Evolutionary conservation across 2,329 filamentous ascomycete genomes (phyloP).

Genomic region (Calonectria henricotiae): DNA sequence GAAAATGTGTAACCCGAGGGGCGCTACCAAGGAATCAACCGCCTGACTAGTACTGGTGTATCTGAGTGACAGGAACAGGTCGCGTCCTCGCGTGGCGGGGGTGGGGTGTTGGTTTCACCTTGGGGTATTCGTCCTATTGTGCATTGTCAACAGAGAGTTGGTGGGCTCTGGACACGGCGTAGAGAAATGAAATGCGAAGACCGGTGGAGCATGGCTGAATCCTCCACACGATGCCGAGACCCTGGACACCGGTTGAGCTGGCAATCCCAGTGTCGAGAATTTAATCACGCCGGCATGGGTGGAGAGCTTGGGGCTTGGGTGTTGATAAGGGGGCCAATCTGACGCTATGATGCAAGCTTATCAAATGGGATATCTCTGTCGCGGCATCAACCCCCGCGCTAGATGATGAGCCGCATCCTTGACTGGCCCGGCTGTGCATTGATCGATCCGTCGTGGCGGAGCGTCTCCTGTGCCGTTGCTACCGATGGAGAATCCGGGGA

Average conservation of each 20-base stretch:
- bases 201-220: constrained; percentile 22
- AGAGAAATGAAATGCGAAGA: not conserved
- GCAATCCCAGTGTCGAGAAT: not conserved
- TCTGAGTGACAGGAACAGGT: not conserved
- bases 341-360: constrained; percentile 28
- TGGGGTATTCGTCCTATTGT: not conserved
- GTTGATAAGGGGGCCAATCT: constrained; percentile 23
- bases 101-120: not conserved
- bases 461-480: not conserved
- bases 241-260: constrained; percentile 5
- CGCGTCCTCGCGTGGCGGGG: not conserved
- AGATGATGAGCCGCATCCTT: constrained; percentile 23
- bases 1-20: too few species aligned
- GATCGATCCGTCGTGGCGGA: constrained; percentile 16
- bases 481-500: constrained; percentile 15
- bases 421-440: constrained; percentile 14
- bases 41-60: not conserved
- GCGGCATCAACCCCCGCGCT: constrained; percentile 21
- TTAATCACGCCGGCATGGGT: constrained; percentile 1
- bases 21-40: not conserved
- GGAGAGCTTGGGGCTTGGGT: constrained; percentile 3
- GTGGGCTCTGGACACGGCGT: not conserved
- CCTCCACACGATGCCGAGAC: constrained; percentile 20
- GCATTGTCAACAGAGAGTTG: not conserved
- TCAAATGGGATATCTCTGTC: constrained; percentile 19